Evolutionary conservation across 2,329 filamentous ascomycete genomes (phyloP), one percentile per base, ranked within the genome.

Genomic region (Phyllosticta ampelicida): DNA sequence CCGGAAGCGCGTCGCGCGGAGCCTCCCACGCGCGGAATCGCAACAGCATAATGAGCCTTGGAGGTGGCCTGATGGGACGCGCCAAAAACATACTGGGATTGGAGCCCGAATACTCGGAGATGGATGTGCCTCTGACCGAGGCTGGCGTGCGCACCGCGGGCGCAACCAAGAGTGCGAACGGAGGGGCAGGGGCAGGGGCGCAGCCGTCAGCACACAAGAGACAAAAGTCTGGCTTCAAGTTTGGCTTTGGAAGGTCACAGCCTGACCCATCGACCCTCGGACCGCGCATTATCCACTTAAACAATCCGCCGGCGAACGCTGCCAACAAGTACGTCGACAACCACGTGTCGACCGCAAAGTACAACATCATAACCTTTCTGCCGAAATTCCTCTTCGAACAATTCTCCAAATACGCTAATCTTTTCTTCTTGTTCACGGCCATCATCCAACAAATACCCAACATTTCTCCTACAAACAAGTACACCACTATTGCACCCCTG

Each of bases 391-490:
- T 99, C 59, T 90, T 92, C 72, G 94, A 99, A 73, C 94, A 99
- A 71, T 99, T 99, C 75, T 96, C 91, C 61, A 99, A 96, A 78
- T 96, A 96, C 74, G 94, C 94, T 78, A 99, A 99, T 75, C 75
- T 99, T 68, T 99, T 99, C 79, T 99, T 99, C 87, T 82, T 99
- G 71, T 97, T 99, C 73, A 99, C 94, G 44, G 91, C 94, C 16
- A 86, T 84, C 48, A 77, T 99, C 51, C 94, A 99, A 76, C 94
- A 99, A 72, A 96, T 99, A 61, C 94, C 94, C 20, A 86, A 87
- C 63, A 86, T 99, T 61, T 96, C 91, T 30, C 94, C 95, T 8
- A 99, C 94, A 9, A 97, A 96, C 75, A 83, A 80, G 73, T 99
- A 91, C 70, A 99, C 94, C 5, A 99, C 95, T 44, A 96, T 99